These are phyloP conservation scores for Candida sp. DNA, from an alignment of 1,139 yeast genomes.

Conservation along the genomic window DNA sequence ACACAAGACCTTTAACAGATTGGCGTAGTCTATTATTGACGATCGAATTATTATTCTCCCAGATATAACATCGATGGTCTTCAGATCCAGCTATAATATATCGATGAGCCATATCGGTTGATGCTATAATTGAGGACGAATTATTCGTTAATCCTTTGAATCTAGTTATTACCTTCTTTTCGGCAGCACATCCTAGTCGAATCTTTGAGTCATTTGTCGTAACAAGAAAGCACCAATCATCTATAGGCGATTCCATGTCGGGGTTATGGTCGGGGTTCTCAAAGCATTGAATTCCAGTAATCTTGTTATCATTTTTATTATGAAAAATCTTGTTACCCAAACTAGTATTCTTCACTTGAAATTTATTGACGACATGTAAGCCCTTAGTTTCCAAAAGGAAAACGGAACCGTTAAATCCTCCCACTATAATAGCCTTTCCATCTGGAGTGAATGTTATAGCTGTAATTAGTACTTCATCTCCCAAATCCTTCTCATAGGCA, in stretches of 20 bases:
- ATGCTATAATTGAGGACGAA: conserved; percentile 70
- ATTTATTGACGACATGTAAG: conserved; percentile 48
- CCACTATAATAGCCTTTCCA: conserved; percentile 65
- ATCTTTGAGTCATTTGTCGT: conserved; percentile 83
- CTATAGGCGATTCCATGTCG: conserved; percentile 8
- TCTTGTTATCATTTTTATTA: conserved; percentile 26
- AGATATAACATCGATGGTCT: conserved; percentile 69
- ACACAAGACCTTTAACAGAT: conserved; percentile 31
- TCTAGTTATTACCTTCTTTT: conserved; percentile 57
- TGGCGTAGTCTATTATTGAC: conserved; percentile 35
- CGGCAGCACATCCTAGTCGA: conserved; percentile 59
- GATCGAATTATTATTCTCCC: conserved; percentile 51
- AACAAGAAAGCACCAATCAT: conserved; percentile 42
- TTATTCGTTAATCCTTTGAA: conserved; percentile 74
- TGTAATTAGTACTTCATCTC: conserved; percentile 63
- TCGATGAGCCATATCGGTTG: conserved; percentile 52
- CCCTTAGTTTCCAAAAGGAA: conserved; percentile 65
- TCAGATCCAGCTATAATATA: conserved; percentile 61
- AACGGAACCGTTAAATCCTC: conserved; percentile 79
- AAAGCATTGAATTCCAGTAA: conserved; percentile 39
- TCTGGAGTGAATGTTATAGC: conserved; percentile 71
- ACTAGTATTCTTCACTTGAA: conserved; percentile 44
- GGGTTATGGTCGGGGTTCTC: conserved; percentile 13
- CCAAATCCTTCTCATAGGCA: conserved; percentile 32
- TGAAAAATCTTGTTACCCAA: conserved; percentile 23